Base-by-base conservation (phyloP, 345 rosid genomes). In the Excoecaria agallocha region DNA sequence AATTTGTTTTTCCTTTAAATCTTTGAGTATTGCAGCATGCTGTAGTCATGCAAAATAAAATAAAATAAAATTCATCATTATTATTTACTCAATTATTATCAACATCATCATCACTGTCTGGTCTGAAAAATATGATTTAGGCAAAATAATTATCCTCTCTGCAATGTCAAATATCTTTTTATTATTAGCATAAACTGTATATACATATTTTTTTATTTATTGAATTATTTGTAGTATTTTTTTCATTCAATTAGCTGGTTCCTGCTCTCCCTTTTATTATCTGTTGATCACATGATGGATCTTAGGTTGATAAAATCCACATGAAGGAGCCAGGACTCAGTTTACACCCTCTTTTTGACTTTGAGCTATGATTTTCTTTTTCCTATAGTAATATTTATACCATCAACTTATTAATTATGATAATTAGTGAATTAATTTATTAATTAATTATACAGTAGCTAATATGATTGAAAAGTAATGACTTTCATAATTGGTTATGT, bases 231-330 rank as follows among this genome's bases (percentile, higher is more conserved):
- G 1, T 56, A 19, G n/a, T 56, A 19, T n/a, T n/a, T n/a, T n/a
- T n/a, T 22, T n/a, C 19, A 50, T 30, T 45, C 50, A 56, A 73
- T 58, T 82, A 76, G 81, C 77, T 74, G 82, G 72, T 75, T 55
- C 73, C 68, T 38, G 43, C 25, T 52, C 50, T 7, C 69, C 63
- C n/a, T n/a, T 74, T 63, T 50, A 68, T n/a, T n/a, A n/a, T 75
- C 67, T 70, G 84, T 70, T 69, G 22, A 60, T 85, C 80, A 77
- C 83, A 81, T 77, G 82, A 76, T 39, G 30, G 2, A 62, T 74
- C 80, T 24, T 16, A 35, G 25, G n/a, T 37, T 60, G 22, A 58
- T 70, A 59, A 76, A 77, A 8, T 77, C 70, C 79, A 80, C 77
- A 76, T 76, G 87, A 78, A 84, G 16, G 24, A 46, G 63, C 13